Percentiles rank a stretch among this genome's conserved stretches.
phyloP scores from a whole-genome alignment of 2,329 filamentous ascomycete genomes.

The Clathrospora elynae region DNA sequence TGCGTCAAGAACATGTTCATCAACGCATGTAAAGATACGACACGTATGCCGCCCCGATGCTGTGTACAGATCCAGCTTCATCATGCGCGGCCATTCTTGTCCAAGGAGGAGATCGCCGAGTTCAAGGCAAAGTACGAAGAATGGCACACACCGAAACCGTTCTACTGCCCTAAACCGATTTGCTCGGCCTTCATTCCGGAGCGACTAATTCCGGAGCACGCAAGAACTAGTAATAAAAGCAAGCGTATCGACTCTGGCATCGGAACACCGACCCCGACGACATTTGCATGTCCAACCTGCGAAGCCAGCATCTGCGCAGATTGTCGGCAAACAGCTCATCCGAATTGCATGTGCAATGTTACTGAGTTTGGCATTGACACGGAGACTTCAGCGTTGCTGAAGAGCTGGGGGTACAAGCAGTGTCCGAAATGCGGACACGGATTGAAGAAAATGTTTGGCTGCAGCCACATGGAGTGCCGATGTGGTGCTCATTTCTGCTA shows the following conservation, averaged over 20 bases:
- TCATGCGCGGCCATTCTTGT: conserved; percentile 45
- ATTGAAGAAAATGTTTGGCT: conserved; percentile 56
- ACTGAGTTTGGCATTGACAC: conserved; percentile 42
- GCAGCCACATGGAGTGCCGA: conserved; percentile 54
- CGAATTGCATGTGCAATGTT: conserved; percentile 43
- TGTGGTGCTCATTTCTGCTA: conserved; percentile 60
- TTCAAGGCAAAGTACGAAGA: conserved; percentile 56
- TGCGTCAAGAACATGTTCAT: conserved; percentile 53
- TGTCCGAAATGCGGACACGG: conserved; percentile 58
- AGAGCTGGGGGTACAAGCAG: conserved; percentile 54
- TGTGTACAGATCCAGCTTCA: conserved; percentile 53
- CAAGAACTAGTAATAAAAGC: conserved; percentile 15
- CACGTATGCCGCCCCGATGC: conserved; percentile 55
- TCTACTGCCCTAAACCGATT: conserved; percentile 56
- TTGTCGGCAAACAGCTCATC: conserved; percentile 53
- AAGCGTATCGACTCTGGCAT: conserved; percentile 36
- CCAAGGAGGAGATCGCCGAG: conserved; percentile 39
- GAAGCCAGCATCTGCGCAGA: conserved; percentile 49
- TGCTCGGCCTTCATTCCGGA: conserved; percentile 57
- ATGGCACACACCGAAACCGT: conserved; percentile 52
- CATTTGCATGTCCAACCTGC: conserved; percentile 54
- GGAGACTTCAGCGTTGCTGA: conserved; percentile 47
- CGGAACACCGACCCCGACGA: conserved; percentile 27
- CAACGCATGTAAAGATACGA: conserved; percentile 46
- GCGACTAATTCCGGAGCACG: conserved; percentile 25